Evolutionary conservation across 768 basidiomycete species (phyloP).

Genomic region (Lactarius tabidus): DNA sequence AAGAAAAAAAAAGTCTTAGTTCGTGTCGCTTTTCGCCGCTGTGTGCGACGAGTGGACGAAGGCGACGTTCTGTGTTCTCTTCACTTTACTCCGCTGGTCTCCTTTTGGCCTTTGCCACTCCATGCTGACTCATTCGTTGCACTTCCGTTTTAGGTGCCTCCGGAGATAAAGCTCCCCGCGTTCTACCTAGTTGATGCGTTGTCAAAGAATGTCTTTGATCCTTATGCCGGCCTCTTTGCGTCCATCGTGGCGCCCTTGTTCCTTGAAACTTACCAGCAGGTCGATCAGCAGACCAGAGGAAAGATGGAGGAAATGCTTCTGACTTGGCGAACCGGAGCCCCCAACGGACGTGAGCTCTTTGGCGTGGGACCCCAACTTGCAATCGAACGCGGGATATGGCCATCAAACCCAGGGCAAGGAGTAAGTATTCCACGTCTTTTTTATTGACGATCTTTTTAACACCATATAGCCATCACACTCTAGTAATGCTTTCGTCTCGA

Average conservation of each 20-base stretch:
- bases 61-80: constrained; percentile 2
- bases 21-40: constrained; percentile 9
- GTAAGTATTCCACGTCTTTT: constrained; percentile 34
- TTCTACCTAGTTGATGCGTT: constrained; percentile 97
- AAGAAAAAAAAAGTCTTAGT: constrained; percentile 10
- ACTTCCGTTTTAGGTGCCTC: constrained; percentile 60
- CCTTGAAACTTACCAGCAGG: constrained; percentile 80
- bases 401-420: constrained; percentile 38
- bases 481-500: constrained; percentile 52
- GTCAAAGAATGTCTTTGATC: constrained; percentile 92
- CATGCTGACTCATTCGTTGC: constrained; percentile 64
- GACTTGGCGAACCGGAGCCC: constrained; percentile 89
- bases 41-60: constrained; percentile 17
- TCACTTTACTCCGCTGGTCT: constrained; percentile 22
- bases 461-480: constrained; percentile 31
- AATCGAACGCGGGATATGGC: constrained; percentile 85
- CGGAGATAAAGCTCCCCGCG: constrained; percentile 86
- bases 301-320: constrained; percentile 99
- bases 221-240: constrained; percentile 84
- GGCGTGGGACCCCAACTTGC: constrained; percentile 72
- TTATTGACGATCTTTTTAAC: not conserved
- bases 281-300: constrained; percentile 76
- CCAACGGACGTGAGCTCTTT: constrained; percentile 79
- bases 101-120: constrained; percentile 30
- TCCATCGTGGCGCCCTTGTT: constrained; percentile 80